phyloP scores from a whole-genome alignment of 345 rosid genomes.

The Orychophragmus violaceus region DNA sequence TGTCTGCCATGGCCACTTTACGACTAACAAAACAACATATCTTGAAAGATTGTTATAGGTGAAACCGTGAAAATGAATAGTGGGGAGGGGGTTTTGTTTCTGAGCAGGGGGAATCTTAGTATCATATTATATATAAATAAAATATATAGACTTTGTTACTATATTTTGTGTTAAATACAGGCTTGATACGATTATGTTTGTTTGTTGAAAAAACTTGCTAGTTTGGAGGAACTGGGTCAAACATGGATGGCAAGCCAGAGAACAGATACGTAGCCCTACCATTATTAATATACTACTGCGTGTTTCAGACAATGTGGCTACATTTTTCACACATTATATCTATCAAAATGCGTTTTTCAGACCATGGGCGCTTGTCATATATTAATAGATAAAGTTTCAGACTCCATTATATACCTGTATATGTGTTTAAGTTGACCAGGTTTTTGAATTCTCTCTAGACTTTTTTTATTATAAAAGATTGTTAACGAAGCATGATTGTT shows the following conservation, averaged over 20 bases:
- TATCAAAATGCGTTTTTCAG: constrained; percentile 8
- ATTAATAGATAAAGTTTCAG: not conserved
- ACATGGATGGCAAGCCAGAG: constrained; percentile 10
- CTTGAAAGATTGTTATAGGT: not conserved
- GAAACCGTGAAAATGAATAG: not conserved
- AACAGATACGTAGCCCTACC: not conserved
- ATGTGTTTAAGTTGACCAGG: not conserved
- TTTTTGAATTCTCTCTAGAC: not conserved
- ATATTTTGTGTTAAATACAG: not conserved
- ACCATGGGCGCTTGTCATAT: not conserved
- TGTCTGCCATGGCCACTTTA: not conserved
- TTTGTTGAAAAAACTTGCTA: not conserved
- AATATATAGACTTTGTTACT: not conserved
- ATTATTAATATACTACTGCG: not conserved
- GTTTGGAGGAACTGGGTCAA: constrained; percentile 1
- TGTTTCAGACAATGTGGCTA: not conserved
- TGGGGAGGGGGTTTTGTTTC: not conserved
- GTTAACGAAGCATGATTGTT: not conserved
- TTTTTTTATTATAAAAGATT: not conserved
- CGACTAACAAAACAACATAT: not conserved
- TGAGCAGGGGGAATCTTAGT: not conserved
- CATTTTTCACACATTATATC: not conserved
- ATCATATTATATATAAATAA: not conserved
- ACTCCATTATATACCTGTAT: not conserved
- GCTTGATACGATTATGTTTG: not conserved